Evolutionary conservation across 371 early-diverging fungal genomes (phyloP).

Genomic region (Batkoa obscura): DNA sequence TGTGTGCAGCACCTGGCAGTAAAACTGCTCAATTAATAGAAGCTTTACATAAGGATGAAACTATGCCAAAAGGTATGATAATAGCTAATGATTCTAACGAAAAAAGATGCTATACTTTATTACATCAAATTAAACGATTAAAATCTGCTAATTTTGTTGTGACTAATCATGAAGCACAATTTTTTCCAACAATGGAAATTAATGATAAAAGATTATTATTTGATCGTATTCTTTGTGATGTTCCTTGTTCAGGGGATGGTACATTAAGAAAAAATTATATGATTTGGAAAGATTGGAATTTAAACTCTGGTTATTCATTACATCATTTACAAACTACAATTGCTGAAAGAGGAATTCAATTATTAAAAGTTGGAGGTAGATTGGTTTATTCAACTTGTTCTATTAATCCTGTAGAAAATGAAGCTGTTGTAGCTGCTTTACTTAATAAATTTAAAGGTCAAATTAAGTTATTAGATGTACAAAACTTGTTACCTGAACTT

Average conservation of each 20-base stretch:
- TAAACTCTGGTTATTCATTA: conserved; percentile 51
- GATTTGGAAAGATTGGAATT: conserved; percentile 79
- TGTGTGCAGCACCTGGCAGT: conserved; percentile 86
- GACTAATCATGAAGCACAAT: conserved; percentile 89
- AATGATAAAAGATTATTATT: conserved; percentile 33
- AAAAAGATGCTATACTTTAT: conserved; percentile 81
- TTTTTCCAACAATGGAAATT: conserved; percentile 49
- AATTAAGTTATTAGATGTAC: conserved; percentile 67
- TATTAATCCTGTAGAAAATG: conserved; percentile 94
- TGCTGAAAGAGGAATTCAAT: conserved; percentile 68
- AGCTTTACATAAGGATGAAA: conserved; percentile 49
- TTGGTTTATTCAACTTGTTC: conserved; percentile 99
- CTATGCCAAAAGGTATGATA: conserved; percentile 46
- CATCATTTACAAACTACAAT: conserved; percentile 78
- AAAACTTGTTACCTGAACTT: conserved; percentile 44
- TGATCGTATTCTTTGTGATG: conserved; percentile 95
- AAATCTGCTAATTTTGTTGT: conserved; percentile 82
- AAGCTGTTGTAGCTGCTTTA: conserved; percentile 83
- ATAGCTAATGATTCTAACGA: conserved; percentile 94
- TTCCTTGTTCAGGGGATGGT: conserved; percentile 98
- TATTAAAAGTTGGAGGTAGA: conserved; percentile 81
- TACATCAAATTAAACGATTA: conserved; percentile 86
- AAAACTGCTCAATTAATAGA: conserved; percentile 89
- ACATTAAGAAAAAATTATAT: conserved; percentile 92
- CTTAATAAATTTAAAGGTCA: conserved; percentile 36